These are phyloP conservation scores for Zymoseptoria brevis DNA, from an alignment of 2,329 filamentous ascomycete genomes.

Conservation along the genomic window DNA sequence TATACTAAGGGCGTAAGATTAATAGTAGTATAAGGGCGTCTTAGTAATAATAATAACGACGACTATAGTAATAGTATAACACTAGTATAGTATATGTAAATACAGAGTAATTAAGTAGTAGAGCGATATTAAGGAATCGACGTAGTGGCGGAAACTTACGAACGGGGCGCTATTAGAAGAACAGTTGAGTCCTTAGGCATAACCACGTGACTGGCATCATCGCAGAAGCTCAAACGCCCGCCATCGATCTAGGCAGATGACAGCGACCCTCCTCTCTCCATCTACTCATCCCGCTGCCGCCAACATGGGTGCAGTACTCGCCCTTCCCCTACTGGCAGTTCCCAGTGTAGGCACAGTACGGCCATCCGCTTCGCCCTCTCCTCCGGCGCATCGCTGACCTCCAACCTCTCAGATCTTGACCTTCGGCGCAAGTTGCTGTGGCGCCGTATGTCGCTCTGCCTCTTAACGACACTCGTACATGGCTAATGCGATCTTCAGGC, in stretches of 20 bases:
- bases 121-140: too few relatives aligned
- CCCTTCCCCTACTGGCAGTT: conserved; percentile 78
- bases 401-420: conserved; percentile 54
- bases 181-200: background rate
- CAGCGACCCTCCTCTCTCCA: background rate
- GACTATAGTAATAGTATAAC: too few relatives aligned
- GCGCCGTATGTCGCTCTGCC: conserved; percentile 49
- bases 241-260: background rate
- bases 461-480: too few relatives aligned
- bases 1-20: too few relatives aligned
- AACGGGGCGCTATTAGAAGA: too few relatives aligned
- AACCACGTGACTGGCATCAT: background rate
- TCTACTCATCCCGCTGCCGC: background rate
- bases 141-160: too few relatives aligned
- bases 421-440: conserved; percentile 83
- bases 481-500: conserved; percentile 29
- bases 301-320: conserved; percentile 83
- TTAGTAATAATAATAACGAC: too few relatives aligned
- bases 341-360: conserved; percentile 80
- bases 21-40: too few relatives aligned
- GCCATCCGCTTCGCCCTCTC: conserved; percentile 18
- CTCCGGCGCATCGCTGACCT: conserved; percentile 9
- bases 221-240: background rate
- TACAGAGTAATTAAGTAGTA: too few relatives aligned
- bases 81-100: too few relatives aligned